Evolutionary conservation across 345 rosid species (phyloP), one percentile per base, ranked within the genome.

Genomic region (Aethionema arabicum): DNA sequence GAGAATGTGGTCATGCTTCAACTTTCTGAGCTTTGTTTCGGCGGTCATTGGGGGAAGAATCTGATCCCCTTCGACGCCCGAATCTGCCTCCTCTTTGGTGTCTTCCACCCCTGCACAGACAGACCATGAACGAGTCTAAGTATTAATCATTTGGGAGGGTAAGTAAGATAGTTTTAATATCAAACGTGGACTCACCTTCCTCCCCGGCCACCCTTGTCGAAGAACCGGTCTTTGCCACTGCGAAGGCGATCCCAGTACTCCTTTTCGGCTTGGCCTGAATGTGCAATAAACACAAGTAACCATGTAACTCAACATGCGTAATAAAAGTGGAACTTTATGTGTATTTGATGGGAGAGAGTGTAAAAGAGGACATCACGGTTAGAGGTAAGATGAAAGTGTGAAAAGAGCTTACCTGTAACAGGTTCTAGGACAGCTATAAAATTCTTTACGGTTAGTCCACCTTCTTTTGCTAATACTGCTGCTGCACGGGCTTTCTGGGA

Each of bases 401-500:
- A n/a, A n/a, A 8, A 7, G 60, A 6, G 30, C 40, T 8, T 70
- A 93, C 99, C 99, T 7, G 88, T 75, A 41, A 90, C 76, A n/a
- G 99, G 97, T 76, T 93, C 99, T 55, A 93, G 72, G 29, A 72
- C 69, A 46, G 83, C 92, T 41, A 87, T 47, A 51, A 73, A 87
- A 66, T 87, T 90, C 78, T 93, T 93, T 77, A 90, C 92, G 0
- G 65, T 10, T 43, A 93, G 63, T 32, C 97, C 98, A 27, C 81
- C 96, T 78, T 87, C 95, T 70, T 84, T 67, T 43, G 97, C 79
- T 60, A 93, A 76, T 48, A 84, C 97, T 35, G 97, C 97, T 44
- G 92, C 97, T 47, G 96, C 95, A 33, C 99, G 92, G 53, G 97
- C 97, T 58, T 87, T 93, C 70, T 87, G 97, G 38, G 90, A 84